Base-by-base conservation (phyloP, 352 stramenopile species). In the Pythium vanterpoolii region DNA sequence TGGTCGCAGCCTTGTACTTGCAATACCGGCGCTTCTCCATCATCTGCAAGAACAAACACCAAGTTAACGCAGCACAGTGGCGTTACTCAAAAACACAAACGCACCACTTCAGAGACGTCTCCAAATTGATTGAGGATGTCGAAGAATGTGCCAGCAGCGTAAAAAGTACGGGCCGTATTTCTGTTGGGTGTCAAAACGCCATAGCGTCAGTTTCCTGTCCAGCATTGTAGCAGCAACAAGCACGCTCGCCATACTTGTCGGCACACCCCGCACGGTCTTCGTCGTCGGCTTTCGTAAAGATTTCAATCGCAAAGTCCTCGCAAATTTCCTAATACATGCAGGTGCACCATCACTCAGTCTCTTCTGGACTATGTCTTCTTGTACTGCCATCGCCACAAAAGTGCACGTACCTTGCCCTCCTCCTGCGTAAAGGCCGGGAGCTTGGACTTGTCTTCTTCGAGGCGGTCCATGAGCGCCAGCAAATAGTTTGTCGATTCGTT, bases 41-140 rank as follows among this genome's bases (percentile, higher is more conserved):
- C 62, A 97, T 76, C 70, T 91, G 30, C 7, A 39, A 19, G 34
- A 42, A n/a, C 34, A 42, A 42, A 13, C 18, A 21, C 6, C 6
- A 36, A 36, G 6, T 6, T 36, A 36, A 13, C 31, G 11, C 6
- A 13, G 31, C 31, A 36, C 11, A 36, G 31, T 27, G 4, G 1
- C 14, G 11, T 19, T 21, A 39, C 13, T 26, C 4, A 6, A 38
- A 30, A 28, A 24, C 16, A 42, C 10, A 5, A 30, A 40, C 79
- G 50, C 54, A 93, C 83, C 60, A 94, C 76, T 38, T 96, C 83
- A 10, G 79, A 82, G 31, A 87, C 75, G 3, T 89, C 68, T 33
- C 95, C 89, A 76, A 99, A 99, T 73, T 98, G 96, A 54, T 94
- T 86, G 47, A 99, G 73, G 50, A 98, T 97, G 69, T 99, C 96